These are phyloP conservation scores for Serendipita sp. DNA, from an alignment of 768 basidiomycete genomes.

Conservation along the genomic window DNA sequence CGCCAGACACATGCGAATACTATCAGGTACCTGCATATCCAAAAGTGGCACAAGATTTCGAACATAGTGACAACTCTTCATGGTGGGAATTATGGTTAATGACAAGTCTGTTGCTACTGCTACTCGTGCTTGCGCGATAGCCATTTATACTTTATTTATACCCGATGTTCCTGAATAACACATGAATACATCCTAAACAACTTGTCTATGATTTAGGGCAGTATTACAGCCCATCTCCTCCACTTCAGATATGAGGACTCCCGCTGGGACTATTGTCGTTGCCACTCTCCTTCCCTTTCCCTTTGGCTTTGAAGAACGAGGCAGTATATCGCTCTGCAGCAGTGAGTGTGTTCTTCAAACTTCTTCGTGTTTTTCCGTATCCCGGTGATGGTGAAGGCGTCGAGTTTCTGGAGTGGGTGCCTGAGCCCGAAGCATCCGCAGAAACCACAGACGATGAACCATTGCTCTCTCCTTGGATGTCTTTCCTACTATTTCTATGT, in stretches of 20 bases:
- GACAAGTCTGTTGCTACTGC: not conserved
- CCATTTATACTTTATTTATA: not conserved
- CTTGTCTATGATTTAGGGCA: not conserved
- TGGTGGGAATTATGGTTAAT: not conserved
- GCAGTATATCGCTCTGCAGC: not conserved
- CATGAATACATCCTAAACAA: not conserved
- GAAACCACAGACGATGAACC: too few relatives aligned
- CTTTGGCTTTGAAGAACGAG: not conserved
- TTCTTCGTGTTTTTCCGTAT: not conserved
- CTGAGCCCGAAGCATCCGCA: too few relatives aligned
- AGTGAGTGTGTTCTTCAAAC: not conserved
- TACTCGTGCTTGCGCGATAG: not conserved
- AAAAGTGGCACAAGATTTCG: not conserved
- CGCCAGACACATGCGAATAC: not conserved
- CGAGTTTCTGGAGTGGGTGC: not conserved
- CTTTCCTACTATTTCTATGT: not conserved
- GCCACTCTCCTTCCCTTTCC: not conserved
- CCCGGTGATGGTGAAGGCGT: not conserved
- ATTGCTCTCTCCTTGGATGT: too few relatives aligned
- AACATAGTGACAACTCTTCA: not conserved
- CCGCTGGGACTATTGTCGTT: not conserved
- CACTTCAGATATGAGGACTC: not conserved
- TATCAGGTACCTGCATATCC: too few relatives aligned
- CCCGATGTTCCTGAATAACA: not conserved
- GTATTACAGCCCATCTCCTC: not conserved